These are phyloP conservation scores for Penicillium oxalicum DNA, from an alignment of 2,329 filamentous ascomycete species.

Conservation along the genomic window DNA sequence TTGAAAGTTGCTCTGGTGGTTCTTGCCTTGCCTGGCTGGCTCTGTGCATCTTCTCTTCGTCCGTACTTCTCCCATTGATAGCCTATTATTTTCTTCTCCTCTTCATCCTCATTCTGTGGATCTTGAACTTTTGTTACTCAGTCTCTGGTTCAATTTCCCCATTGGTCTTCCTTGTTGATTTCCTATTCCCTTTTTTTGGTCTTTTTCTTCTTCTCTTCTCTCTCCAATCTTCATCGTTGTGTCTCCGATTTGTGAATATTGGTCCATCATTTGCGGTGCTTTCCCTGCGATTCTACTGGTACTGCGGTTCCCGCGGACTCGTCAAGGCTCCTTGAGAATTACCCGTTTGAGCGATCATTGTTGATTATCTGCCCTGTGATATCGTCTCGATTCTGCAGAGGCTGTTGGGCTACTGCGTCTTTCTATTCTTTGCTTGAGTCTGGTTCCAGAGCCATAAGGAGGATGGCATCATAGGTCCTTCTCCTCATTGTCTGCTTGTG, in stretches of 20 bases:
- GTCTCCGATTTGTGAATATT: too few relatives aligned
- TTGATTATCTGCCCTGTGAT: not conserved
- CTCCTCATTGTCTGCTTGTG: conserved; percentile 3
- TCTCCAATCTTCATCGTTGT: not conserved
- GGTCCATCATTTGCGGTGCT: not conserved
- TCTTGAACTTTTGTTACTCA: too few relatives aligned
- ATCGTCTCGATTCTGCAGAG: not conserved
- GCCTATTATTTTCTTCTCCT: too few relatives aligned
- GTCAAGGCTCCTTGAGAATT: not conserved
- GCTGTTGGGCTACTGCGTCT: not conserved
- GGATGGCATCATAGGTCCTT: conserved; percentile 13
- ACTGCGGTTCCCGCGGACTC: not conserved
- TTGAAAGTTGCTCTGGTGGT: not conserved
- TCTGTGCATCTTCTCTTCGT: too few relatives aligned
- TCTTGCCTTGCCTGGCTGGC: too few relatives aligned
- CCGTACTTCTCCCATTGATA: too few relatives aligned
- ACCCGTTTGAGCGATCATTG: not conserved
- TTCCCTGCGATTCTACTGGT: not conserved
- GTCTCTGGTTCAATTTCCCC: too few relatives aligned
- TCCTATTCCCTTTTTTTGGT: conserved; percentile 21
- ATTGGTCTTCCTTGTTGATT: too few relatives aligned
- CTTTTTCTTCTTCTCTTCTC: conserved; percentile 14
- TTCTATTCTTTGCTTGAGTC: not conserved
- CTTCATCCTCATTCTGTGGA: too few relatives aligned
- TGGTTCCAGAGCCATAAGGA: conserved; percentile 3